Evolutionary conservation across 805 yeast genomes (phyloP).

Genomic region (Saccharomycopsis lassenensis): DNA sequence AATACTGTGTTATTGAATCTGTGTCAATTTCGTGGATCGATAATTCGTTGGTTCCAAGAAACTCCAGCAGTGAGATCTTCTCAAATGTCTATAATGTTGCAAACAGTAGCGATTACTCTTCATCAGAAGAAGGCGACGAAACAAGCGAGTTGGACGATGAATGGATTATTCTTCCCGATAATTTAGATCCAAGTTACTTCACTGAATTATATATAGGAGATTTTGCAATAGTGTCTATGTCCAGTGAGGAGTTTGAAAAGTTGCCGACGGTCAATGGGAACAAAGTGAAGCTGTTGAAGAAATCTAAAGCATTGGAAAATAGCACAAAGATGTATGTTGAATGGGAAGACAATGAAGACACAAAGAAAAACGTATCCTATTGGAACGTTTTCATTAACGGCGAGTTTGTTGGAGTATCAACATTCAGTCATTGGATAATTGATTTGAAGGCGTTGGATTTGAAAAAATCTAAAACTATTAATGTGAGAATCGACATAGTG

Average conservation of each 20-base stretch:
- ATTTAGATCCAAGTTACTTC: conserved; percentile 7
- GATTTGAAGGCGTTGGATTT: neutral
- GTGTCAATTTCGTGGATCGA: conserved; percentile 19
- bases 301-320: conserved; percentile 3
- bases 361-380: conserved; percentile 19
- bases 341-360: conserved; percentile 20
- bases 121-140: conserved; percentile 1
- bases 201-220: conserved; percentile 22
- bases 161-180: conserved; percentile 23
- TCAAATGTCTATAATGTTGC: conserved; percentile 10
- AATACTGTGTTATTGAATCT: conserved; percentile 21
- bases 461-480: conserved; percentile 6
- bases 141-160: conserved; percentile 7
- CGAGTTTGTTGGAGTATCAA: conserved; percentile 22
- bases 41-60: neutral
- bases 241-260: conserved; percentile 9
- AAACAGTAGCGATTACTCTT: conserved; percentile 1
- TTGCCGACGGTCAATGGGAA: conserved; percentile 4
- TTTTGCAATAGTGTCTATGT: conserved; percentile 16
- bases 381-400: conserved; percentile 26
- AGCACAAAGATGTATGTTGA: conserved; percentile 19
- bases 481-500: conserved; percentile 22
- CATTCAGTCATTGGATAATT: conserved; percentile 15
- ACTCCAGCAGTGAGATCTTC: conserved; percentile 4
- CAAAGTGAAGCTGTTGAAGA: conserved; percentile 3